Evolutionary conservation across 1,284 basidiomycete species (phyloP), one percentile per base, ranked within the genome.

Genomic region (Tylopilus sp.): DNA sequence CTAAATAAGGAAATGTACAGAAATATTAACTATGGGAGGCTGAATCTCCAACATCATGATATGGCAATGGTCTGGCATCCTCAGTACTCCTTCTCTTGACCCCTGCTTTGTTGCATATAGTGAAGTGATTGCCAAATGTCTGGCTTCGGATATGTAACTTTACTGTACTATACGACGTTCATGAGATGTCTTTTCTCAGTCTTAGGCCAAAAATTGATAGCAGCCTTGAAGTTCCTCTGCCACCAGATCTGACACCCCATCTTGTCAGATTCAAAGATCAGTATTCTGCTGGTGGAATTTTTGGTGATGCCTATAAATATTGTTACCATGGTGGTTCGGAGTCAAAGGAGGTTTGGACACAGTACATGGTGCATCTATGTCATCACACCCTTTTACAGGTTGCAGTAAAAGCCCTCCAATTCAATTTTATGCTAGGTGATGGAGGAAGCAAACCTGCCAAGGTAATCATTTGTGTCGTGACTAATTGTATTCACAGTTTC

Each of bases 321-420:
- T 28, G 14, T 13, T 42, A 26, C 11, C 9, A 43, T 22, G 19
- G 17, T 14, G 19, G 42, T 19, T 43, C 28, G 15, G 13, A 14
- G 42, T 13, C 28, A 7, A 31, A 22, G 19, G 17, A 42, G 25
- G 40, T 42, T 15, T 19, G 15, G 9, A n/a, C 13, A 8, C 31
- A 11, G 9, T 19, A 4, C 10, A 31, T 25, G 19, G 8, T 19
- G 14, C 28, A 20, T 33, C 14, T n/a, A n/a, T n/a, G n/a, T n/a
- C n/a, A n/a, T n/a, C n/a, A n/a, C n/a, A n/a, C n/a, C n/a, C n/a
- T n/a, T n/a, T n/a, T n/a, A n/a, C n/a, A 51, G 50, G 50, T 52
- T 11, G 50, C 43, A 7, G 44, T 52, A n/a, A 52, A 52, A 17
- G 37, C 50, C 14, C 35, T 48, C 15, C 37, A 44, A 24, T 52